Evolutionary conservation across 352 stramenopile species (phyloP).

Genomic region (Phytophthora hibernalis): DNA sequence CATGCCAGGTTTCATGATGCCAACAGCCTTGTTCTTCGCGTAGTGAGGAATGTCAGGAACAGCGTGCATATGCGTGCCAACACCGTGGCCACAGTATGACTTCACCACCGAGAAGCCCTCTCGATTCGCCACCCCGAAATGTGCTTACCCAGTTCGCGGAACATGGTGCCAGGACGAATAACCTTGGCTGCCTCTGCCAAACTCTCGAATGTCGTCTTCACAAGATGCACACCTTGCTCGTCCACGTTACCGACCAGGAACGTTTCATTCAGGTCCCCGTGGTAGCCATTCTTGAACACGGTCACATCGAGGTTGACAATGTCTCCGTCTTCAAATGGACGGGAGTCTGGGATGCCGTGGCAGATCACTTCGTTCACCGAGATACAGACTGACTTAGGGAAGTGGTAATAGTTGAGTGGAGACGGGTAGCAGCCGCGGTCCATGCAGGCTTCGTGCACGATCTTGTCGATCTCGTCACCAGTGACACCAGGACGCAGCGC

Average conservation of each 20-base stretch:
- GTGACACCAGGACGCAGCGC: conserved; percentile 92
- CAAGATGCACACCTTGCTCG: conserved; percentile 89
- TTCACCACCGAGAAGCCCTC: conserved; percentile 95
- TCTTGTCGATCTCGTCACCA: conserved; percentile 97
- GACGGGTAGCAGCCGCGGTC: conserved; percentile 96
- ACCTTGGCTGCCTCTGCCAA: conserved; percentile 85
- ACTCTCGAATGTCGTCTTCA: conserved; percentile 96
- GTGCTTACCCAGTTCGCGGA: conserved; percentile 95
- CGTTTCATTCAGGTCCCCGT: conserved; percentile 98
- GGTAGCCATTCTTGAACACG: conserved; percentile 97
- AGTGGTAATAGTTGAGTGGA: conserved; percentile 98
- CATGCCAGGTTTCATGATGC: conserved; percentile 97
- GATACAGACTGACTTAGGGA: conserved; percentile 94
- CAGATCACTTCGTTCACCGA: conserved; percentile 97
- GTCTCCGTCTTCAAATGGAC: conserved; percentile 95
- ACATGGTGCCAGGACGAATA: conserved; percentile 96
- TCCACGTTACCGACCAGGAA: conserved; percentile 98
- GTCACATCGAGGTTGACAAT: conserved; percentile 99
- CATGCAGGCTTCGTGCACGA: conserved; percentile 94
- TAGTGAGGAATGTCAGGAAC: conserved; percentile 97
- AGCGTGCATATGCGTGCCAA: conserved; percentile 97
- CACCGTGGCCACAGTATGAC: conserved; percentile 99
- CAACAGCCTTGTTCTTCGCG: conserved; percentile 97
- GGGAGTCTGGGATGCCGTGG: conserved; percentile 97
- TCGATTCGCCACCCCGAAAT: conserved; percentile 90